Evolutionary conservation across 306 rosid species (phyloP).

Genomic region (Elaeagnus macrophylla): DNA sequence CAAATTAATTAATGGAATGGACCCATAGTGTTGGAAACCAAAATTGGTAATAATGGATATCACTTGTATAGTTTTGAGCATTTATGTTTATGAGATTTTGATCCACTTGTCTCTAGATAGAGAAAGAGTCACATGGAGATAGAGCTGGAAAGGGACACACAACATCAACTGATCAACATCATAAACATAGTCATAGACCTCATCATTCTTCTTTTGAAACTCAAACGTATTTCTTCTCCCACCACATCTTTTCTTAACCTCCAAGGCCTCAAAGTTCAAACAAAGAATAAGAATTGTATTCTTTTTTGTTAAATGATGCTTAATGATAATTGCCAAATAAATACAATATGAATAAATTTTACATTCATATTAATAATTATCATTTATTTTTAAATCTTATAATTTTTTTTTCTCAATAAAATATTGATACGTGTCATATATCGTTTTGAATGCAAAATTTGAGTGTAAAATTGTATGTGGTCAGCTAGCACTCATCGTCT

Average conservation of each 20-base stretch:
- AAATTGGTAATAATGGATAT: conserved; percentile 22
- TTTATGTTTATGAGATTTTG: conserved; percentile 5
- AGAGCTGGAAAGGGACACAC: conserved; percentile 41
- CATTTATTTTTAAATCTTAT: no score
- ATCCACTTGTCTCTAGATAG: conserved; percentile 6
- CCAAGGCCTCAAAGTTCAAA: neutral
- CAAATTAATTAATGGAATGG: conserved; percentile 10
- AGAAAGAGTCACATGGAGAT: conserved; percentile 29
- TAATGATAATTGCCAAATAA: neutral
- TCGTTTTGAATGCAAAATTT: no score
- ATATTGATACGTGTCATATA: no score
- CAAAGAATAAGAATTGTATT: conserved; percentile 1
- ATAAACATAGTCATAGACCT: conserved; percentile 31
- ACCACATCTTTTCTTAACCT: conserved; percentile 5
- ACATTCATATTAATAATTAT: no score
- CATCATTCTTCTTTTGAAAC: conserved; percentile 62
- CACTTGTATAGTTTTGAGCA: conserved; percentile 17
- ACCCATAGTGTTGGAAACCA: conserved; percentile 13
- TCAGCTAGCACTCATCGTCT: no score
- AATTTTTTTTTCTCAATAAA: no score
- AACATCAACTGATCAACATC: conserved; percentile 35
- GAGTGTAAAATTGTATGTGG: no score
- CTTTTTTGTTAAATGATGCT: neutral
- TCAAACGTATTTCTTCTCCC: conserved; percentile 6
- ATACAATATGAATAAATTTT: no score